Percentiles rank a stretch among this genome's conserved stretches.
Evolutionary conservation across 2,329 filamentous ascomycete species (phyloP).

Genomic region (Phaeosphaeriaceae sp.): DNA sequence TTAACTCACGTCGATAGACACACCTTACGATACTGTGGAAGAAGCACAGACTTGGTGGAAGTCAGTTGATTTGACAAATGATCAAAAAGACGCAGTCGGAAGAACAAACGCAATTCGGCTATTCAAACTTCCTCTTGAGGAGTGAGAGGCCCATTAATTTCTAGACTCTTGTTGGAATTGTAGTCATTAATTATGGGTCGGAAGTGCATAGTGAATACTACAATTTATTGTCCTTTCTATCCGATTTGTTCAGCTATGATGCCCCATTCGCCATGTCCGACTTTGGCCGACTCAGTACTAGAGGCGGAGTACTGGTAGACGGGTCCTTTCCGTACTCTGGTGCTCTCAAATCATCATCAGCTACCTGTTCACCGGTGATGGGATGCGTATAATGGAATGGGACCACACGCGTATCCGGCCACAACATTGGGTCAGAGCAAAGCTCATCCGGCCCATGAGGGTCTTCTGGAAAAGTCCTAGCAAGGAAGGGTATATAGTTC

Average conservation of each 20-base stretch:
- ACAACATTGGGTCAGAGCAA: slow-evolving; percentile 61
- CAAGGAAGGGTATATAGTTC: slow-evolving; percentile 61
- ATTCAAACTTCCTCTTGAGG: slow-evolving; percentile 32
- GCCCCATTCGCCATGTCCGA: slow-evolving; percentile 20
- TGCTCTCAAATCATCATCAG: slow-evolving; percentile 57
- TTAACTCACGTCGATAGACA: slow-evolving; percentile 27
- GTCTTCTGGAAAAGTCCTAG: slow-evolving; percentile 57
- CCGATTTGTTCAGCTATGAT: slow-evolving; percentile 3
- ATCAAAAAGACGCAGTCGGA: slow-evolving; percentile 34
- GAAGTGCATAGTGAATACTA: too few relatives aligned
- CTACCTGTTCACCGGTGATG: slow-evolving; percentile 55
- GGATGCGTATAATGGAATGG: slow-evolving; percentile 62
- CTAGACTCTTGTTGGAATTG: too few relatives aligned
- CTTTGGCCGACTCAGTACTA: slow-evolving; percentile 48
- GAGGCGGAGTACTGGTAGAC: slow-evolving; percentile 49
- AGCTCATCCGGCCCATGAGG: slow-evolving; percentile 60
- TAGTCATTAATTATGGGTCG: too few relatives aligned
- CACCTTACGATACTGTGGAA: slow-evolving; percentile 29
- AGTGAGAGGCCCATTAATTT: neutral
- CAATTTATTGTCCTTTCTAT: neutral
- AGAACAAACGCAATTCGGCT: slow-evolving; percentile 33
- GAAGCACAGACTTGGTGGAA: slow-evolving; percentile 41
- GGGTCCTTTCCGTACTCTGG: slow-evolving; percentile 54
- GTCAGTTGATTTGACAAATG: slow-evolving; percentile 29
- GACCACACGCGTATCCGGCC: slow-evolving; percentile 62